These are phyloP conservation scores for Neurospora sp. DNA, from an alignment of 2,329 filamentous ascomycete species.

Conservation along the genomic window DNA sequence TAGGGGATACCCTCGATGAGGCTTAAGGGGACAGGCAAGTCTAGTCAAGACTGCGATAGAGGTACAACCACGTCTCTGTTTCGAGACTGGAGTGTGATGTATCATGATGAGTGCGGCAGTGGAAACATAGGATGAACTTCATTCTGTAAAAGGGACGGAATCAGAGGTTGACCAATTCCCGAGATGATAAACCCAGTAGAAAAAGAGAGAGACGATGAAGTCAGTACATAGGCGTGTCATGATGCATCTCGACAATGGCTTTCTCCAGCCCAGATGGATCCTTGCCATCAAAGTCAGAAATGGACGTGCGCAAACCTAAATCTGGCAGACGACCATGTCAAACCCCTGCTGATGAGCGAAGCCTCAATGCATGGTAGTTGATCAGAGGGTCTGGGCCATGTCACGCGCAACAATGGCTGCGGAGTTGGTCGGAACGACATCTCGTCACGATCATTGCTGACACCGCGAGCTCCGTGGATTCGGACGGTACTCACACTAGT, in stretches of 20 bases:
- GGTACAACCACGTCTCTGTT: slow-evolving; percentile 2
- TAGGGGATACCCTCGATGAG: slow-evolving; percentile 13
- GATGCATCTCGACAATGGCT: slow-evolving; percentile 1
- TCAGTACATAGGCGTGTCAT: not conserved
- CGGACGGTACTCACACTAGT: slow-evolving; percentile 1
- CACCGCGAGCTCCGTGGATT: not conserved
- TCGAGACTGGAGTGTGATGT: not conserved
- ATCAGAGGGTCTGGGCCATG: slow-evolving; percentile 14
- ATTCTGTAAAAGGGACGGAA: not conserved
- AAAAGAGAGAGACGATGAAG: slow-evolving; percentile 5
- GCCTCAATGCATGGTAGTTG: slow-evolving; percentile 16
- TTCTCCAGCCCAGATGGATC: slow-evolving; percentile 8
- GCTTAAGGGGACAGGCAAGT: slow-evolving; percentile 17
- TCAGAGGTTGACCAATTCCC: not conserved
- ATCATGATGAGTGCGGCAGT: not conserved
- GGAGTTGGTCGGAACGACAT: not conserved
- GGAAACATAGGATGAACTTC: not conserved
- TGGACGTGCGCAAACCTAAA: slow-evolving; percentile 18
- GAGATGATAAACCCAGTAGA: slow-evolving; percentile 12
- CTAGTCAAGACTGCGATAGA: slow-evolving; percentile 9
- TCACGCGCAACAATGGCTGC: slow-evolving; percentile 12
- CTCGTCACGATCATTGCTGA: not conserved
- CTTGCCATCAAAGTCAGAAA: slow-evolving; percentile 12
- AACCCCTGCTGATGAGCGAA: slow-evolving; percentile 11
- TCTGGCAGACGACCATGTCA: slow-evolving; percentile 10